These are phyloP conservation scores for Pythium brassicae DNA, from an alignment of 352 stramenopile genomes.

Conservation along the genomic window DNA sequence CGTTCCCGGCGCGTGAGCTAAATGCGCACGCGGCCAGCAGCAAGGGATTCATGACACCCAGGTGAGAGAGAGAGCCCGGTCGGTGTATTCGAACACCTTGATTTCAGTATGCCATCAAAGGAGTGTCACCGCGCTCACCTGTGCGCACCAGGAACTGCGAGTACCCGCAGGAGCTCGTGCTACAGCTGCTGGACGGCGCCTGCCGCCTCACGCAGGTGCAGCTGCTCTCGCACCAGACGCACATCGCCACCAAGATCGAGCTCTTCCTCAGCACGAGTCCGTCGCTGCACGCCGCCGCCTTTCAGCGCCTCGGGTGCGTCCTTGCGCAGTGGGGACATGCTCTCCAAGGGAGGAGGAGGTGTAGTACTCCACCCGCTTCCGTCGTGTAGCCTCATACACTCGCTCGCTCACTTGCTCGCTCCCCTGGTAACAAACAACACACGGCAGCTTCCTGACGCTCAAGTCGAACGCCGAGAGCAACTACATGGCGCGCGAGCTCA, in stretches of 20 bases:
- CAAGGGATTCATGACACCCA: slow-evolving; percentile 78
- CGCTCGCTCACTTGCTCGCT: too few species aligned
- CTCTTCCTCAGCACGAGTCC: slow-evolving; percentile 75
- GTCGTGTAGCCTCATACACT: too few species aligned
- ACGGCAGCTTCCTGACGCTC: slow-evolving; percentile 53
- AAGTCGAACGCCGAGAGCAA: slow-evolving; percentile 82
- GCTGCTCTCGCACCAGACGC: slow-evolving; percentile 89
- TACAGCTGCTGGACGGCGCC: slow-evolving; percentile 70
- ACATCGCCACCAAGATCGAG: slow-evolving; percentile 92
- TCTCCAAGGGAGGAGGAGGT: too few species aligned
- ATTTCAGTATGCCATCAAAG: neutral
- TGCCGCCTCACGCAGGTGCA: slow-evolving; percentile 82
- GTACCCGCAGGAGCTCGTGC: slow-evolving; percentile 91
- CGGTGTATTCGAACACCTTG: neutral
- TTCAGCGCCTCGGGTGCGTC: slow-evolving; percentile 68
- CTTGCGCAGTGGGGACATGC: too few species aligned
- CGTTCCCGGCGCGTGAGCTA: slow-evolving; percentile 80
- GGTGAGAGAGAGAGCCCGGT: too few species aligned
- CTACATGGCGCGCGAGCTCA: slow-evolving; percentile 89
- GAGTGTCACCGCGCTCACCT: neutral
- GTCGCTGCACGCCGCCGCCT: slow-evolving; percentile 46
- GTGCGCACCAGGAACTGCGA: slow-evolving; percentile 74
- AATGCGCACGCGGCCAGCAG: slow-evolving; percentile 66
- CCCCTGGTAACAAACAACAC: too few species aligned
- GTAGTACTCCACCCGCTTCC: too few species aligned